A percentile compares a stretch with the other conserved stretches of the same genome.
These are phyloP conservation scores for Fomitopsis serialis DNA, from an alignment of 768 basidiomycete genomes.

Conservation along the genomic window DNA sequence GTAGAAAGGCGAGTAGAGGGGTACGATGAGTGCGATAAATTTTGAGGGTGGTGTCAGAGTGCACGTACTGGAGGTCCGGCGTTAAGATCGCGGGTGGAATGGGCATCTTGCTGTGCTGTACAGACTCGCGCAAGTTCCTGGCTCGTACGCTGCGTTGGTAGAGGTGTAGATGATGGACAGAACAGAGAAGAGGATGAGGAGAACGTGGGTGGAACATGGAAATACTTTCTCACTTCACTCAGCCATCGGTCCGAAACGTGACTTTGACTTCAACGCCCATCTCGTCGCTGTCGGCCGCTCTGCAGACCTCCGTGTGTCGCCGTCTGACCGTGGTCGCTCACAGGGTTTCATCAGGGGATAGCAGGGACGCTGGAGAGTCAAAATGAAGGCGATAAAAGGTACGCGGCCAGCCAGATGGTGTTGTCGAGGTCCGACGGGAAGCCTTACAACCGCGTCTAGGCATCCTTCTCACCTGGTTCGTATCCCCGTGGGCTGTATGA, in stretches of 20 bases:
- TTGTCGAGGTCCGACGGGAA: slow-evolving; percentile 2
- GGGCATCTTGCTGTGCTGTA: slow-evolving; percentile 15
- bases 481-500: background rate
- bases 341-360: background rate
- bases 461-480: slow-evolving; percentile 63
- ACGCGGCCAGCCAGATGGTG: slow-evolving; percentile 12
- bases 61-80: slow-evolving; percentile 21
- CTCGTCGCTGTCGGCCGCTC: slow-evolving; percentile 3
- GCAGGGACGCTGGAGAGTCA: background rate
- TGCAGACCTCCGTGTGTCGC: background rate
- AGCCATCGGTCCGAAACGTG: slow-evolving; percentile 1
- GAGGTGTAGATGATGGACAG: background rate
- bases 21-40: background rate
- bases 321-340: background rate
- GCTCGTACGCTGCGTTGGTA: background rate
- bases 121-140: background rate
- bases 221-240: slow-evolving; percentile 1
- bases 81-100: slow-evolving; percentile 20
- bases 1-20: background rate
- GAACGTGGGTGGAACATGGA: slow-evolving; percentile 8
- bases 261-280: slow-evolving; percentile 7
- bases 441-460: slow-evolving; percentile 31
- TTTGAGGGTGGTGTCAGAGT: background rate
- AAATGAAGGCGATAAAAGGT: slow-evolving; percentile 67
- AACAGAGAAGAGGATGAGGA: background rate